Evolutionary conservation across 2,329 filamentous ascomycete genomes (phyloP).

Genomic region (Xylaria sp.): DNA sequence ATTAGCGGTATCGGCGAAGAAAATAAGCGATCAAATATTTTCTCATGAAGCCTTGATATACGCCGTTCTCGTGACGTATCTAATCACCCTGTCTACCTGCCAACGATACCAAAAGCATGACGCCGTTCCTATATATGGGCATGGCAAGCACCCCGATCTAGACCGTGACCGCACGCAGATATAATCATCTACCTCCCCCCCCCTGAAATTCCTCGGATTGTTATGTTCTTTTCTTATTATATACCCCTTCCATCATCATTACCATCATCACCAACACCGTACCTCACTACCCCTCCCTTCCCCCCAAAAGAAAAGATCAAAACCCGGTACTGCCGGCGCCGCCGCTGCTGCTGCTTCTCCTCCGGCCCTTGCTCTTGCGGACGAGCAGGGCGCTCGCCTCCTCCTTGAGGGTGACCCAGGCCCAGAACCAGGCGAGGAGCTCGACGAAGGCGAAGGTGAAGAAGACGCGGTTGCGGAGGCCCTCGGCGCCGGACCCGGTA

Average conservation of each 20-base stretch:
- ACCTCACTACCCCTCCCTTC: not conserved
- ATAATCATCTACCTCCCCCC: too few relatives aligned
- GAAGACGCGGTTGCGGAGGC: slow-evolving; percentile 79
- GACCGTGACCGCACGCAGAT: too few relatives aligned
- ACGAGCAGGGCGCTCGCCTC: slow-evolving; percentile 53
- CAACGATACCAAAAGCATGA: not conserved
- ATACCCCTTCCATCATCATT: too few relatives aligned
- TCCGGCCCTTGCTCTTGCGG: slow-evolving; percentile 36
- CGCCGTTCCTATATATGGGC: too few relatives aligned
- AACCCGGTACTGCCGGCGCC: not conserved
- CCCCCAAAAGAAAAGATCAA: not conserved
- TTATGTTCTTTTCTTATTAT: too few relatives aligned
- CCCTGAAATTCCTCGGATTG: too few relatives aligned
- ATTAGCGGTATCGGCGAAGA: too few relatives aligned
- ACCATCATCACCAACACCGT: too few relatives aligned
- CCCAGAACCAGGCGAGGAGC: slow-evolving; percentile 86
- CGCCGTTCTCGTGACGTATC: too few relatives aligned
- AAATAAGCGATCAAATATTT: too few relatives aligned
- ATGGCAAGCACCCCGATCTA: too few relatives aligned
- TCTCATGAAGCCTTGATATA: too few relatives aligned
- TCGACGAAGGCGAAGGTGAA: slow-evolving; percentile 87
- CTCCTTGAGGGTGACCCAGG: slow-evolving; percentile 70
- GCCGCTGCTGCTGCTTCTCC: slow-evolving; percentile 31
- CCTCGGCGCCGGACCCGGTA: slow-evolving; percentile 57
- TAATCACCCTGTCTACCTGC: not conserved